Base-by-base conservation (phyloP, 2,329 filamentous ascomycete species). In the Lecanicillium sp. region DNA sequence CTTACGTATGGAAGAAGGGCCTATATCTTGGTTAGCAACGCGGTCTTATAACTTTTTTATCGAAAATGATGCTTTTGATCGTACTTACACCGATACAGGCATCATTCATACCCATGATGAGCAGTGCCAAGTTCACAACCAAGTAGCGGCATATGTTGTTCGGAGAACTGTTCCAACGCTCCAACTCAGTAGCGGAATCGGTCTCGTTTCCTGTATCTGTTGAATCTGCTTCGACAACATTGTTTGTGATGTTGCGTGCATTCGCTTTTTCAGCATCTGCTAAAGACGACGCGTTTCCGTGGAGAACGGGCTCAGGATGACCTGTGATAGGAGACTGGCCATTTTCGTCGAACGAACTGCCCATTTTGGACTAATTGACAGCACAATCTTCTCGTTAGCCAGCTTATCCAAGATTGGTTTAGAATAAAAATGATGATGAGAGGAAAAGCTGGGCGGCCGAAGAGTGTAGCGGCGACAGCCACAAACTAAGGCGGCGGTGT, bases 21-120 rank as follows among this genome's bases (percentile, higher is more conserved):
- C 69, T 76, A 43, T 38, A 38, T 35, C 9, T 3, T 14, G 3
- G n/a, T n/a, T n/a, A n/a, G n/a, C n/a, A n/a, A n/a, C n/a, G n/a
- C n/a, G n/a, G 9, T 23, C n/a, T 43, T 19, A 41, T 41, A 23
- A 26, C 11, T 14, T 8, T 42, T 38, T 36, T n/a, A n/a, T n/a
- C n/a, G n/a, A n/a, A n/a, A n/a, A n/a, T n/a, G 17, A 14, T 15
- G 24, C 12, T 38, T 14, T 15, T 5, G 37, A 19, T 21, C 26
- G 19, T 20, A 70, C 73, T 61, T 68, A 80, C 79, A 35, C 83
- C 83, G 37, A 80, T 73, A 20, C 78, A 77, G 9, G 77, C 83
- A 64, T 88, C 84, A 56, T 84, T 85, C 67, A 83, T 75, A 6
- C 84, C 84, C 69, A 85, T 78, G 26, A 86, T 69, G 17, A 82